A percentile compares a stretch with the other conserved stretches of the same genome.
phyloP scores from a whole-genome alignment of 2,329 filamentous ascomycete species.

The Sclerotiophoma versabilis region DNA sequence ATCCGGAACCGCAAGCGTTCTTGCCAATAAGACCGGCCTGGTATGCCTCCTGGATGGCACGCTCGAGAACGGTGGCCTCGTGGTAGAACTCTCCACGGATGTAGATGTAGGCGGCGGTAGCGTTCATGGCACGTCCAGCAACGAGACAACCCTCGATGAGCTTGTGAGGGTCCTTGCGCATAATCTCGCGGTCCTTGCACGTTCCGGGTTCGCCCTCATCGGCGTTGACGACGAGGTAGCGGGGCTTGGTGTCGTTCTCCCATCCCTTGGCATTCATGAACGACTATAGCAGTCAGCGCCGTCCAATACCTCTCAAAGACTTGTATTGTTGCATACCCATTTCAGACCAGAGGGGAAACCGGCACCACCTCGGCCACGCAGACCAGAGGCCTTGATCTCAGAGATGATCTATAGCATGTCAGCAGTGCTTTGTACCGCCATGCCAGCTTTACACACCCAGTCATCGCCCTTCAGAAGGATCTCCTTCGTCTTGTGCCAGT shows the following conservation, averaged over 20 bases:
- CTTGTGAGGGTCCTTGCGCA: constrained; percentile 99
- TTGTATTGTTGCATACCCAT: constrained; percentile 72
- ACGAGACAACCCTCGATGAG: constrained; percentile 96
- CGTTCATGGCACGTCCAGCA: constrained; percentile 97
- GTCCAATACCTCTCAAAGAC: neutral
- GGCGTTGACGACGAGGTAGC: constrained; percentile 97
- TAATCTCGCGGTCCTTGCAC: constrained; percentile 99
- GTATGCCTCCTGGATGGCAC: constrained; percentile 97
- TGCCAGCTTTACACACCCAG: constrained; percentile 64
- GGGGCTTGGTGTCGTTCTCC: constrained; percentile 96
- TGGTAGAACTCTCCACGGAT: constrained; percentile 98
- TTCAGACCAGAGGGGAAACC: constrained; percentile 98
- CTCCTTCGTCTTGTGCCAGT: constrained; percentile 99
- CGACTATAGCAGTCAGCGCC: constrained; percentile 65
- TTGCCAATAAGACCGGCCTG: constrained; percentile 93
- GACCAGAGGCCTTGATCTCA: constrained; percentile 94
- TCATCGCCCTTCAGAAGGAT: constrained; percentile 97
- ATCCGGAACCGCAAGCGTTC: constrained; percentile 95
- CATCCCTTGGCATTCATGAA: constrained; percentile 99
- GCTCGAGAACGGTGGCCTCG: constrained; percentile 91
- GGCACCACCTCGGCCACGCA: constrained; percentile 94
- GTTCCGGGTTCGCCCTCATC: constrained; percentile 99
- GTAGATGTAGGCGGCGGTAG: constrained; percentile 98
- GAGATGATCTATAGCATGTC: constrained; percentile 75
- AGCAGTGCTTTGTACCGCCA: constrained; percentile 19